Base-by-base conservation (phyloP, 768 basidiomycete species). In the Russula earlei region DNA sequence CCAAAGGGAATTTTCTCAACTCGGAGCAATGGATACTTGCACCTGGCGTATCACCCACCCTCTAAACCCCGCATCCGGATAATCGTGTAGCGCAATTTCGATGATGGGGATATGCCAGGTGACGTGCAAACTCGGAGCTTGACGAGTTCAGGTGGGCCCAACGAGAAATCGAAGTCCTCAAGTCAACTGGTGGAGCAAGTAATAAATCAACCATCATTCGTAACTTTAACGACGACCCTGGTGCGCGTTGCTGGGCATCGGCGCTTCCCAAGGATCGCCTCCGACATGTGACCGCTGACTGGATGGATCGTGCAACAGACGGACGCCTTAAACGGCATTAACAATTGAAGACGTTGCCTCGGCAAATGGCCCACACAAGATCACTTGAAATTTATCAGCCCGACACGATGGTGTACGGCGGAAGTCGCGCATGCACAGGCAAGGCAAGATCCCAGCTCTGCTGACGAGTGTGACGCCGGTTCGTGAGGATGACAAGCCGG, bases 241-340 rank as follows among this genome's bases (percentile, higher is more conserved):
- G 55, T 46, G 14, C 51, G 20, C 5, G 40, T 42, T 57, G 56
- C 56, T 47, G 50, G 56, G 24, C 29, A 0, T 25, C n/a, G 55
- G 49, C 55, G 55, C 55, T 5, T 33, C 0, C n/a, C 14, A 11
- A 25, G 12, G 31, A 34, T 41, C 38, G 44, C 33, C 6, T 17
- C 29, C n/a, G 25, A 31, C 49, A 57, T 57, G 56, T 57, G 56
- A 57, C 33, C 56, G 29, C 22, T 22, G 15, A 11, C 6, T 36
- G 17, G 10, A 50, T 27, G 36, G 31, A 22, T 40, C 27, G 27
- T 12, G 36, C 37, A 38, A n/a, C 33, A 43, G 34, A 11, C 42
- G 15, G 12, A 17, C n/a, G 31, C 22, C 15, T 29, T 51, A 45
- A 48, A 5, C 19, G 45, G 22, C 31, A 12, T 37, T 44, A 5